Base-by-base conservation (phyloP, 2,329 filamentous ascomycete species). In the Lecanoromycetidae sp. region DNA sequence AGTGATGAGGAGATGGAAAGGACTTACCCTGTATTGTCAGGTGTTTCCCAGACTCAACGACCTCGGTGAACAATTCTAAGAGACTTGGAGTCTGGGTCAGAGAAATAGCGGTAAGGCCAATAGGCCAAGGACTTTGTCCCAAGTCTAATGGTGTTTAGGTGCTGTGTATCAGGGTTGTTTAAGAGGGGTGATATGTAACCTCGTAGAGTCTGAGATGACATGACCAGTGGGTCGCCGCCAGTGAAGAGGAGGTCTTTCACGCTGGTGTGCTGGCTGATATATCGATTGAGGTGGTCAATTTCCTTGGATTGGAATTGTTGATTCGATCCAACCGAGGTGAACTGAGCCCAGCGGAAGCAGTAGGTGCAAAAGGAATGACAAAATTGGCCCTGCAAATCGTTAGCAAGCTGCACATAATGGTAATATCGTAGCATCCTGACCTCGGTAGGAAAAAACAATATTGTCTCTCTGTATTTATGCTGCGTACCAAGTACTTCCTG, bases 301-400 rank as follows among this genome's bases (percentile, higher is more conserved):
- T 39, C 36, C 23, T 39, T 39, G 23, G 36, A 39, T 25, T 26
- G 20, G 36, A 39, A 39, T 17, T 39, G 36, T 25, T 39, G 36
- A 2, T 39, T 23, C 22, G 36, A 39, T 39, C 36, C 36, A n/a
- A 39, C 36, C 9, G 36, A 39, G 23, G 36, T 39, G n/a, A 39
- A 39, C 7, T 39, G 36, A 39, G 36, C 36, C 36, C 36, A 39
- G 36, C 36, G 36, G 17, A 39, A 39, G 36, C 36, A 39, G 23
- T 39, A 39, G 15, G 36, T 39, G 23, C 36, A 39, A 23, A 39
- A 39, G n/a, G 36, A 39, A 39, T 39, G 36, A 39, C 36, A 39
- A n/a, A 26, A 39, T 26, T 39, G 36, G 23, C 36, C 36, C 36
- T 39, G 23, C 23, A 23, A 15, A 23, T 9, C 20, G 19, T 39